Conservation (phyloP, 305 asterid genomes). For the Striga hermonthica region DNA sequence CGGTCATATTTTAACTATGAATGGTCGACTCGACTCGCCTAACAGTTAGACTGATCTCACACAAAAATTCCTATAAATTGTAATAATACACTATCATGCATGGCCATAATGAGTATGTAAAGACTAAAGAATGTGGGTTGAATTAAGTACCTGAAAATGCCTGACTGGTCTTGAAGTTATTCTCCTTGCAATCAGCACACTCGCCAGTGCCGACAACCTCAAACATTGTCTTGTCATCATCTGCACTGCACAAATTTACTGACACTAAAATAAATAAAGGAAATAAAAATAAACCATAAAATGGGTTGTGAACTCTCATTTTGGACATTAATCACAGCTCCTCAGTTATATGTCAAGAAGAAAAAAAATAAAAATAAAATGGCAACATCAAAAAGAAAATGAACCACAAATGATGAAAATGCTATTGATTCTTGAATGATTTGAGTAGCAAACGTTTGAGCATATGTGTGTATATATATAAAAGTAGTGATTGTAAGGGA, state of each 20-base stretch:
- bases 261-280: slow-evolving; percentile 35
- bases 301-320: slow-evolving; percentile 53
- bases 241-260: slow-evolving; percentile 46
- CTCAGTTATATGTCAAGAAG: no score
- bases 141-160: slow-evolving; percentile 41
- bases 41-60: no score
- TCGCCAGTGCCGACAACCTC: slow-evolving; percentile 59
- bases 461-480: slow-evolving; percentile 38
- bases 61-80: neutral
- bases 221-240: slow-evolving; percentile 41
- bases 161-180: slow-evolving; percentile 33
- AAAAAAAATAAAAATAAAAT: neutral
- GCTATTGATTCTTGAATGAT: slow-evolving; percentile 28
- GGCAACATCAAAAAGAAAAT: neutral
- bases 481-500: slow-evolving; percentile 27
- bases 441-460: slow-evolving; percentile 11
- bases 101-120: neutral
- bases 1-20: no score
- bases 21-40: no score
- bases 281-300: slow-evolving; percentile 42
- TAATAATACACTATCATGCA: neutral
- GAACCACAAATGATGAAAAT: neutral
- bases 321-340: neutral
- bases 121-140: neutral
- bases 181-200: slow-evolving; percentile 43